These are phyloP conservation scores for Starmerella davenportii DNA, from an alignment of 805 yeast genomes.

Conservation along the genomic window DNA sequence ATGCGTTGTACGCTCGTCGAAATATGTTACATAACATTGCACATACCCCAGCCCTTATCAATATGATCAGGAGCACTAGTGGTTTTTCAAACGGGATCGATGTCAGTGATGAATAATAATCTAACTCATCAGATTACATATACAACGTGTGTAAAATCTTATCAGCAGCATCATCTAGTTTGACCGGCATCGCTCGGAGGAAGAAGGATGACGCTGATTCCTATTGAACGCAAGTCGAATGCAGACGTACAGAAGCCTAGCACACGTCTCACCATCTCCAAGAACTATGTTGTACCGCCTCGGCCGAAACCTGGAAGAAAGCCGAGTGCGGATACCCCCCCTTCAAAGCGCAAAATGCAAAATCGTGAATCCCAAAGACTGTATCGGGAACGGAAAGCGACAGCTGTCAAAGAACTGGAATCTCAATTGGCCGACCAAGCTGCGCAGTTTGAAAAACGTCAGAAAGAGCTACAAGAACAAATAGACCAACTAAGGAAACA, in stretches of 20 bases:
- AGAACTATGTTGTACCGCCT: slow-evolving; percentile 73
- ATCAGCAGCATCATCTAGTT: too few species aligned
- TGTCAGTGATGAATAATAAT: too few species aligned
- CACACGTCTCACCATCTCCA: slow-evolving; percentile 33
- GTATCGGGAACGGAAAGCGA: slow-evolving; percentile 66
- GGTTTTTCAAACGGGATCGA: too few species aligned
- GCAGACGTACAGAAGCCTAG: background rate
- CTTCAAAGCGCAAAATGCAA: slow-evolving; percentile 35
- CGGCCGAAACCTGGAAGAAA: slow-evolving; percentile 50
- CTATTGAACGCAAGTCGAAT: background rate
- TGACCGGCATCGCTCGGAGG: too few species aligned
- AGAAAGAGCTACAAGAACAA: slow-evolving; percentile 55
- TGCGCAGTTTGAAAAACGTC: slow-evolving; percentile 58
- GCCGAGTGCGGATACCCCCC: slow-evolving; percentile 61
- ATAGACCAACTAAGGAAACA: slow-evolving; percentile 51
- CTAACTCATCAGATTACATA: too few species aligned
- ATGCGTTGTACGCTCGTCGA: too few species aligned
- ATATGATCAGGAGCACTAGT: too few species aligned
- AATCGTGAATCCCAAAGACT: slow-evolving; percentile 68
- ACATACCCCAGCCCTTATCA: too few species aligned
- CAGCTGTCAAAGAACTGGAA: slow-evolving; percentile 39
- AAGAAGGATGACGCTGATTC: background rate
- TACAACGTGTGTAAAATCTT: too few species aligned
- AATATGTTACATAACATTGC: too few species aligned
- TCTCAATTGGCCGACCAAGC: slow-evolving; percentile 84